Evolutionary conservation across 441 rosid genomes (phyloP), one percentile per base, ranked within the genome.

Genomic region (Arabidopsis lyrata): DNA sequence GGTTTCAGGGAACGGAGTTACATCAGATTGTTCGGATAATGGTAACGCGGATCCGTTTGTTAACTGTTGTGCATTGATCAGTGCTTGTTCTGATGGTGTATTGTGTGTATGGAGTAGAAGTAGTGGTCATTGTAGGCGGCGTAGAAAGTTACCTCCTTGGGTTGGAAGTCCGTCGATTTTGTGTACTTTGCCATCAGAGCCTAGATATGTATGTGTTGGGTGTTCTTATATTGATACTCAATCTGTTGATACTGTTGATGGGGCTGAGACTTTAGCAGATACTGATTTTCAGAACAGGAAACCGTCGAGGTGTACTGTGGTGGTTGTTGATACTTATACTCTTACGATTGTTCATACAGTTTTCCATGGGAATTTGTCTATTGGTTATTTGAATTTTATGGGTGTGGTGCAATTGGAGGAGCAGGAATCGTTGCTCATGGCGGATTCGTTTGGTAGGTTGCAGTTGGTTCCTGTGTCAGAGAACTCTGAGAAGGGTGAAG

Each of bases 91-190:
- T 74, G 96, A 88, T 72, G 96, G 97, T 63, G 88, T 87, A 22
- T 62, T 93, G 78, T 93, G 98, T 20, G 87, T 93, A 6, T 93
- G 98, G 98, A 93, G 98, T 80, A 85, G 98, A 84, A 81, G 91
- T 68, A 90, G 96, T 81, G 98, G 98, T 32, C 96, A 88, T 36
- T 93, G 97, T 78, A 81, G 96, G 70, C 89, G 89, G 2, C 85
- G 96, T 63, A 83, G 97, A 79, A 88, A 86, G 73, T 78, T 93
- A 45, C 89, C 95, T 14, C 90, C 93, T 39, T 93, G 97, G 97
- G 90, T 85, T 31, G 98, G 98, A 32, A 90, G 87, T 73, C 98
- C 97, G 0, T 85, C 88, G 8, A 66, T 83, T 74, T 34, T 91
- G 60, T 77, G 85, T 18, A 80, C 90, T 7, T 79, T 93, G 83